Evolutionary conservation across 148 eudicot genomes (phyloP), one percentile per base, ranked within the genome.

Genomic region (Fallopia convolvulus): DNA sequence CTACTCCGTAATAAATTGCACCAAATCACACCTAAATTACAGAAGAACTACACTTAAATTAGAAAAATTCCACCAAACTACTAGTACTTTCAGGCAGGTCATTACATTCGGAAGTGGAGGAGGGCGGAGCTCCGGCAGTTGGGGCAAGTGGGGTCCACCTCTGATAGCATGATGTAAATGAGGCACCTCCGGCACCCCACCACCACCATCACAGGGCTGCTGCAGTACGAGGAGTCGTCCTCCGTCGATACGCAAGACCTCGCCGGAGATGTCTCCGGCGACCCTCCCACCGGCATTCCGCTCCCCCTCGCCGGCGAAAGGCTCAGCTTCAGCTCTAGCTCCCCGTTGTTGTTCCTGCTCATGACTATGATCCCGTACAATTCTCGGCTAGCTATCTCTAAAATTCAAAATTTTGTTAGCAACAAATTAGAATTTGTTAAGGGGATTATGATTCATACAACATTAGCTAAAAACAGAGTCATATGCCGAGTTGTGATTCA

Each of bases 111-210:
- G 39, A 81, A 74, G 41, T 74, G 74, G 5, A 81, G 77, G 52
- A 77, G 53, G 20, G 74, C 74, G 1, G 75, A 74, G 70, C 41
- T 49, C 77, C 53, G 65, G 77, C 83, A 81, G 44, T 77, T 81
- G 33, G 83, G 83, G 76, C 83, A 81, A 77, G 9, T 73, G 5
- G 80, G 80, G 32, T 77, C 80, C 33, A 14, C 76, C 68, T 74
- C 74, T 0, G 80, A 65, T 17, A 81, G 1, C 83, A 81, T 77
- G 32, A 81, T 74, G 52, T 81, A 81, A 74, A 81, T 74, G 32
- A 77, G 74, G 40, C 80, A 81, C 3, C 77, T 42, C 7, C 33
- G 52, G 55, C 75, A 73, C 18, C 55, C 75, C 3, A 46, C 75
- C 23, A 73, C 17, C 53, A 73, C 75, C 70, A 77, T n/a, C 30